phyloP scores from a whole-genome alignment of 768 basidiomycete species.

The Xerocomellus dryophilus region DNA sequence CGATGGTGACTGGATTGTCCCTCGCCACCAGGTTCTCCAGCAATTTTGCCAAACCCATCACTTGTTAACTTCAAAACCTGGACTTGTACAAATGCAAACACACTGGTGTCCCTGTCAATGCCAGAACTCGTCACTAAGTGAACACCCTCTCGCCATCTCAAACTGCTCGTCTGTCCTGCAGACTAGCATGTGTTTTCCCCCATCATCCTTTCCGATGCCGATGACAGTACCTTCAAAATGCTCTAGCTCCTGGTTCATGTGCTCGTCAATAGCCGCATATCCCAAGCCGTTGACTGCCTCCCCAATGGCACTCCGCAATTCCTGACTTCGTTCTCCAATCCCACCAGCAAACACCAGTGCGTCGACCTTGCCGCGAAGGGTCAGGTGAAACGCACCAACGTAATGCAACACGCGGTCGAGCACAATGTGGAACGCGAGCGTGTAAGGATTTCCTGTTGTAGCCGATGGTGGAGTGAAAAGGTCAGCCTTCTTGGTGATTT shows the following conservation, averaged over 20 bases:
- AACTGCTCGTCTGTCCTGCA: slow-evolving; percentile 67
- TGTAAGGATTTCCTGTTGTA: slow-evolving; percentile 35
- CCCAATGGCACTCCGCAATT: slow-evolving; percentile 58
- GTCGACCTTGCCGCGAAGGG: slow-evolving; percentile 65
- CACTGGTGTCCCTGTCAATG: neutral
- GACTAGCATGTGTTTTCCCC: slow-evolving; percentile 44
- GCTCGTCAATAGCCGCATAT: slow-evolving; percentile 46
- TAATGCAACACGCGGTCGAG: slow-evolving; percentile 72
- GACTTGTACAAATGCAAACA: neutral
- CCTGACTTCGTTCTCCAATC: slow-evolving; percentile 73
- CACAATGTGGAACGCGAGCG: slow-evolving; percentile 76
- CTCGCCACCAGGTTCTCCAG: neutral
- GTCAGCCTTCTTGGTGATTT: slow-evolving; percentile 51
- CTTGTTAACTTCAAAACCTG: neutral
- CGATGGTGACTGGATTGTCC: too few species aligned
- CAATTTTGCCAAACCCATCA: neutral
- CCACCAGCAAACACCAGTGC: slow-evolving; percentile 86
- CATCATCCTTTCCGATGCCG: slow-evolving; percentile 40
- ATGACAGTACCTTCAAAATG: slow-evolving; percentile 40
- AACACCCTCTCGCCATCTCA: slow-evolving; percentile 47
- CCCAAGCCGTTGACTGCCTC: slow-evolving; percentile 59
- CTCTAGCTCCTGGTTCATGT: slow-evolving; percentile 44
- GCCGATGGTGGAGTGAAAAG: slow-evolving; percentile 17
- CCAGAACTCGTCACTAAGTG: slow-evolving; percentile 17
- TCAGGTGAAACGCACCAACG: slow-evolving; percentile 72